Conservation (phyloP, 495 filamentous ascomycete genomes). For the Aspergillus haitiensis region DNA sequence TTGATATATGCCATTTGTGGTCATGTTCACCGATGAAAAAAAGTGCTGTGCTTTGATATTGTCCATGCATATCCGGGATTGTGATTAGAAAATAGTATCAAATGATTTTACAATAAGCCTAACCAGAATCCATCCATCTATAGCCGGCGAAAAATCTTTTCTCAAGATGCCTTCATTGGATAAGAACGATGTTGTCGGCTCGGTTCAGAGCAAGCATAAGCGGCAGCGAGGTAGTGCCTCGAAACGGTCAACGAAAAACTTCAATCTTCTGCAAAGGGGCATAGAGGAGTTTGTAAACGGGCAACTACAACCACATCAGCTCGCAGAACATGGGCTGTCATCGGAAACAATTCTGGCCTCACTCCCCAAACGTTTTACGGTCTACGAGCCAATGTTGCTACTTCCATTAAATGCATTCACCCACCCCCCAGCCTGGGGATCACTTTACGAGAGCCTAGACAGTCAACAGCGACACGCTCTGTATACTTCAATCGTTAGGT, state of each 20-base stretch:
- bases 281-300: slow-evolving; percentile 33
- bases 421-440: slow-evolving; percentile 43
- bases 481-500: slow-evolving; percentile 44
- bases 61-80: no score
- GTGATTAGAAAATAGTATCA: no score
- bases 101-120: background rate
- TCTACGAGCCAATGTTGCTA: slow-evolving; percentile 69
- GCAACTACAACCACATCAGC: slow-evolving; percentile 20
- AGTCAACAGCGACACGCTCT: slow-evolving; percentile 46
- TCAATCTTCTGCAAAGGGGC: slow-evolving; percentile 35
- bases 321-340: slow-evolving; percentile 19
- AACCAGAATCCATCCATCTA: background rate
- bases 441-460: slow-evolving; percentile 36
- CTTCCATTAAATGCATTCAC: slow-evolving; percentile 62
- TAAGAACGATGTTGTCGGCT: background rate
- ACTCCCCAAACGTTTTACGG: slow-evolving; percentile 64
- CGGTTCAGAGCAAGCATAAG: background rate
- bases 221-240: background rate
- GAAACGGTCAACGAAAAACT: slow-evolving; percentile 19
- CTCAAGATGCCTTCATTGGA: background rate
- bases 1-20: no score
- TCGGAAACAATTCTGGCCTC: slow-evolving; percentile 26
- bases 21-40: no score
- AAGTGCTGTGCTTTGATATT: no score
- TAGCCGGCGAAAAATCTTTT: background rate